These are phyloP conservation scores for Zygotorulaspora florentina DNA, from an alignment of 805 yeast species.

Conservation along the genomic window DNA sequence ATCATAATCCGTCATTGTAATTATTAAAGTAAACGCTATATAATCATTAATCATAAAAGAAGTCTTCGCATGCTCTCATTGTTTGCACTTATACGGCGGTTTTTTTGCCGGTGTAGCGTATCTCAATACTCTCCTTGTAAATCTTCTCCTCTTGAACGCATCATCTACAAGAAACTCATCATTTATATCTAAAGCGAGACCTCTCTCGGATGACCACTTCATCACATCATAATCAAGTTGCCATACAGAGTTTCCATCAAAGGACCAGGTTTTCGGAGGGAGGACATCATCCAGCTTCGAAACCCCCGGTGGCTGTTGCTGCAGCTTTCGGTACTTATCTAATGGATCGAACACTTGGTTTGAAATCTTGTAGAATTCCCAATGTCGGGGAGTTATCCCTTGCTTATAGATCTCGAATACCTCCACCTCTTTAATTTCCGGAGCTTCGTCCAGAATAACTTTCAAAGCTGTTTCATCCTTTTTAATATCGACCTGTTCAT, in stretches of 20 bases:
- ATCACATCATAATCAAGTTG: constrained; percentile 50
- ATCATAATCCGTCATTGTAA: constrained; percentile 38
- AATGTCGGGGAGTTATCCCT: constrained; percentile 54
- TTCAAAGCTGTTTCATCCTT: constrained; percentile 26
- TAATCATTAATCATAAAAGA: not conserved
- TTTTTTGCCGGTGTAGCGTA: constrained; percentile 39
- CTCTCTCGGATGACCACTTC: constrained; percentile 50
- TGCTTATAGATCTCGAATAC: constrained; percentile 70
- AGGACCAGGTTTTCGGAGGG: constrained; percentile 75
- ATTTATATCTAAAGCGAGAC: constrained; percentile 31
- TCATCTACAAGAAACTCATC: constrained; percentile 51
- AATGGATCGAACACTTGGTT: constrained; percentile 48
- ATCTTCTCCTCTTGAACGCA: constrained; percentile 55
- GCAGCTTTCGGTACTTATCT: constrained; percentile 44
- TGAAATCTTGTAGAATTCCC: constrained; percentile 60
- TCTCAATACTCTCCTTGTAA: constrained; percentile 49
- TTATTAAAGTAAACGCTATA: not conserved
- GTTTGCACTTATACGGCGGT: constrained; percentile 20
- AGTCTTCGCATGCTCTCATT: constrained; percentile 3
- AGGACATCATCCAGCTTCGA: constrained; percentile 47
- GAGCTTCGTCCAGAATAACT: constrained; percentile 66
- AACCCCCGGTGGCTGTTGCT: constrained; percentile 64
- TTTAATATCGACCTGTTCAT: constrained; percentile 20
- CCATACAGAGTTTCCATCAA: constrained; percentile 61
- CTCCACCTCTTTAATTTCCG: constrained; percentile 61